Conservation (phyloP, 192 early-diverging fungal species). For the Spizellomyces punctatus region DNA sequence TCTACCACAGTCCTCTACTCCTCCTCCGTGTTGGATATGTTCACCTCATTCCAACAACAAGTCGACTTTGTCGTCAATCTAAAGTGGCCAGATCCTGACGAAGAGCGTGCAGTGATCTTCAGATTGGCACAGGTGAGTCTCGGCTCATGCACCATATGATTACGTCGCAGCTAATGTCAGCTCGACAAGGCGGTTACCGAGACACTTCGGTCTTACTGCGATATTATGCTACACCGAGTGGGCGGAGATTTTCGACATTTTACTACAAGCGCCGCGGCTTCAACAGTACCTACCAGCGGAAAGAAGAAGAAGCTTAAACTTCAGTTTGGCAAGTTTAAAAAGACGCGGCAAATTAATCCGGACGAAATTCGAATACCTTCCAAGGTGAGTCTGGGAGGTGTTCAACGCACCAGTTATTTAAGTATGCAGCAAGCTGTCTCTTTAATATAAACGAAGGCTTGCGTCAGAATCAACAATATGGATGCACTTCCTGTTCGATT, state of each 20-base stretch:
- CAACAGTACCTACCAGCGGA: neutral
- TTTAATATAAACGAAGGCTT: slow-evolving; percentile 15
- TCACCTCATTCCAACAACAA: slow-evolving; percentile 50
- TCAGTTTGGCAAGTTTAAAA: slow-evolving; percentile 32
- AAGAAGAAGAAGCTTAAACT: slow-evolving; percentile 31
- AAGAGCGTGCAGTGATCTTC: slow-evolving; percentile 22
- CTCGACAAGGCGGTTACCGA: no score
- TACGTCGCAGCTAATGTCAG: neutral
- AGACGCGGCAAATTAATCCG: slow-evolving; percentile 27
- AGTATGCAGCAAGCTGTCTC: no score
- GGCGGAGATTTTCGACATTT: slow-evolving; percentile 3
- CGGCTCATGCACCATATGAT: neutral
- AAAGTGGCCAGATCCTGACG: slow-evolving; percentile 42
- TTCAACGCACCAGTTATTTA: neutral
- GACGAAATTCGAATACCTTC: slow-evolving; percentile 33
- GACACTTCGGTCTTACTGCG: neutral
- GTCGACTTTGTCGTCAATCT: slow-evolving; percentile 37
- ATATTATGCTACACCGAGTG: slow-evolving; percentile 16
- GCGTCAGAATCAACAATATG: slow-evolving; percentile 46
- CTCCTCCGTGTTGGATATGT: slow-evolving; percentile 49
- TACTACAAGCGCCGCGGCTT: no score
- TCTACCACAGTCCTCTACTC: slow-evolving; percentile 22
- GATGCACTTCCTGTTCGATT: slow-evolving; percentile 26
- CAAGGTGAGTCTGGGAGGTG: slow-evolving; percentile 1
- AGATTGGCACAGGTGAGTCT: slow-evolving; percentile 26